Base-by-base conservation (phyloP, 2,329 filamentous ascomycete species). In the Clonostachys rhizophaga region DNA sequence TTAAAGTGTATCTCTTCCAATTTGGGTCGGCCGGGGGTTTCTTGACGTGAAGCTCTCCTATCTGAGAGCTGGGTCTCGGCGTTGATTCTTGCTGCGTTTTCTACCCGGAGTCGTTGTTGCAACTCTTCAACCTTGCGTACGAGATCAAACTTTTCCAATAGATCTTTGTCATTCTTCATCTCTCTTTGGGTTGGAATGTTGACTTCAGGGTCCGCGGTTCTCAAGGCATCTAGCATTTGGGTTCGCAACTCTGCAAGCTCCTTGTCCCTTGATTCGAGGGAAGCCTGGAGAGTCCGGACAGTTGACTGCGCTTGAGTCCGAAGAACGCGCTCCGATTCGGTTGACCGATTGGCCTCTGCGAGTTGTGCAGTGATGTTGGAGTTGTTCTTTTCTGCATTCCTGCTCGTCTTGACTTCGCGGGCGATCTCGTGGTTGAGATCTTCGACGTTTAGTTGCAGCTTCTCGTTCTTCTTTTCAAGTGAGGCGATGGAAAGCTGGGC, bases 401-500 rank as follows among this genome's bases (percentile, higher is more conserved):
- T 84, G 59, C 86, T 94, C 17, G 84, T 83, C 70, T 96, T 95
- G 60, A 91, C 89, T 67, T 96, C 92, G 33, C 91, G 81, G 44
- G 88, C 87, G 46, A 96, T 79, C 65, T 97, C 91, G 57, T 97
- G 92, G 55, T 90, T 95, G 35, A 96, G 74, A 63, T 99, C 92
- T 63, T 99, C 92, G 9, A 97, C 69, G 58, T 80, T 91, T 40
- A 97, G 78, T 45, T 91, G 82, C 30, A 97, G 75, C 67, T 96
- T 96, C 67, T 97, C 92, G 45, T 94, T 87, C 64, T 94, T 90
- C 73, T 97, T 97, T 64, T 96, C 91, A 8, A 96, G 70, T 2
- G 89, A 87, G 0, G 87, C 87, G 53, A 95, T 83, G 6, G 83
- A 83, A 20, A 96, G 68, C 57, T 96, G 92, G 6, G 88, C 78